phyloP scores from a whole-genome alignment of 2,329 filamentous ascomycete species.

The Coleophoma crateriformis region DNA sequence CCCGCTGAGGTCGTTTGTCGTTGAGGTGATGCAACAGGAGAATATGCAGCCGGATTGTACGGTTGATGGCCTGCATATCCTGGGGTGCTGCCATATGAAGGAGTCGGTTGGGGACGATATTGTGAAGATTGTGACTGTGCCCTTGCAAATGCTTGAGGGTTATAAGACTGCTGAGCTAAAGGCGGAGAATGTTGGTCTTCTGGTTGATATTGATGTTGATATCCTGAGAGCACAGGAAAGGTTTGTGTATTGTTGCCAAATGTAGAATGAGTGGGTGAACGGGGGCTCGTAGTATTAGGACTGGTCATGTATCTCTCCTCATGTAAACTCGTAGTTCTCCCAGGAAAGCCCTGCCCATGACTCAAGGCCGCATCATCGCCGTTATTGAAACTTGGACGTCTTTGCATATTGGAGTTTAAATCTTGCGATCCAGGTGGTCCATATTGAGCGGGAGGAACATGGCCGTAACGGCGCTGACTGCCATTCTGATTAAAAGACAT shows the following conservation, averaged over 20 bases:
- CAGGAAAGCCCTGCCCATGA: conserved; percentile 20
- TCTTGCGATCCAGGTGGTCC: conserved; percentile 33
- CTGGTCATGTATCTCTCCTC: conserved; percentile 59
- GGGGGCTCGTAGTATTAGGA: conserved; percentile 14
- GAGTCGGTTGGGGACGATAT: conserved; percentile 38
- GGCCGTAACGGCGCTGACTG: conserved; percentile 58
- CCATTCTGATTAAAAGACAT: conserved; percentile 60
- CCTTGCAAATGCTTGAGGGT: conserved; percentile 55
- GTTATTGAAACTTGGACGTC: conserved; percentile 68
- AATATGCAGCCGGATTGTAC: conserved; percentile 60
- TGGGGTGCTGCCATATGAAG: conserved; percentile 47
- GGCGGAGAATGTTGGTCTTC: conserved; percentile 19
- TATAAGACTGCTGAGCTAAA: conserved; percentile 45
- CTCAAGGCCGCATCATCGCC: conserved; percentile 63
- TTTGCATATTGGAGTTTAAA: conserved; percentile 31
- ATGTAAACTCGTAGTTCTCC: conserved; percentile 15
- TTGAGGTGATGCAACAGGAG: conserved; percentile 43
- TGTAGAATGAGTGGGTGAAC: conserved; percentile 18
- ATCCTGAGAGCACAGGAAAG: conserved; percentile 32
- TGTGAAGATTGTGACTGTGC: conserved; percentile 31
- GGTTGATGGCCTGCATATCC: conserved; percentile 42
- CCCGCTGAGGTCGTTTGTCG: conserved; percentile 49
- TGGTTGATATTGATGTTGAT: conserved; percentile 46
- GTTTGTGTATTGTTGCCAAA: conserved; percentile 16
- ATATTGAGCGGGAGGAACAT: conserved; percentile 62